These are phyloP conservation scores for Isatis tinctoria DNA, from an alignment of 345 rosid species.

Conservation along the genomic window DNA sequence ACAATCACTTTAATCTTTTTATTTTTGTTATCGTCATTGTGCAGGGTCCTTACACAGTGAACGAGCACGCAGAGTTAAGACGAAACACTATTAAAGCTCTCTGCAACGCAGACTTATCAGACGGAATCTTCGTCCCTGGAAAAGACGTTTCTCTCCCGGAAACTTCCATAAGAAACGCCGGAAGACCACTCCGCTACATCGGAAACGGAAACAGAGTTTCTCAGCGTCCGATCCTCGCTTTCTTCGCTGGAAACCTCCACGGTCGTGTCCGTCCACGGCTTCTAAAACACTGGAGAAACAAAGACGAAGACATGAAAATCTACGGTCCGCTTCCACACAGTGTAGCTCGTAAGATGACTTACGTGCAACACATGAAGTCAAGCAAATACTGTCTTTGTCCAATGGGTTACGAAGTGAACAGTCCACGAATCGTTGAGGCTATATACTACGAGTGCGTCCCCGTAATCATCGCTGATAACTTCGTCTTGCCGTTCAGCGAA, in stretches of 20 bases:
- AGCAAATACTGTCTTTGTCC: constrained; percentile 86
- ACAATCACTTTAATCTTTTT: not conserved
- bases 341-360: constrained; percentile 59
- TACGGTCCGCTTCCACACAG: constrained; percentile 57
- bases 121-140: constrained; percentile 54
- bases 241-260: constrained; percentile 86
- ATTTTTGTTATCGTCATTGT: not conserved
- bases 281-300: constrained; percentile 68
- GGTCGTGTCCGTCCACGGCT: constrained; percentile 82
- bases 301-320: constrained; percentile 76
- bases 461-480: constrained; percentile 82
- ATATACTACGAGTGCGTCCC: constrained; percentile 91
- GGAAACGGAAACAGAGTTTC: constrained; percentile 78
- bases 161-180: constrained; percentile 68
- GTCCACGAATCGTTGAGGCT: constrained; percentile 87
- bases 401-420: constrained; percentile 90
- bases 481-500: constrained; percentile 73
- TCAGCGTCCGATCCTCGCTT: constrained; percentile 81
- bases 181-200: constrained; percentile 53
- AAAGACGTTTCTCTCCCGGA: constrained; percentile 86
- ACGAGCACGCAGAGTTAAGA: constrained; percentile 55
- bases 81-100: constrained; percentile 68
- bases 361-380: constrained; percentile 85
- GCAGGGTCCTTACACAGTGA: constrained; percentile 85
- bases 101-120: constrained; percentile 80